phyloP scores from a whole-genome alignment of 306 rosid species.

The Ceratonia siliqua region DNA sequence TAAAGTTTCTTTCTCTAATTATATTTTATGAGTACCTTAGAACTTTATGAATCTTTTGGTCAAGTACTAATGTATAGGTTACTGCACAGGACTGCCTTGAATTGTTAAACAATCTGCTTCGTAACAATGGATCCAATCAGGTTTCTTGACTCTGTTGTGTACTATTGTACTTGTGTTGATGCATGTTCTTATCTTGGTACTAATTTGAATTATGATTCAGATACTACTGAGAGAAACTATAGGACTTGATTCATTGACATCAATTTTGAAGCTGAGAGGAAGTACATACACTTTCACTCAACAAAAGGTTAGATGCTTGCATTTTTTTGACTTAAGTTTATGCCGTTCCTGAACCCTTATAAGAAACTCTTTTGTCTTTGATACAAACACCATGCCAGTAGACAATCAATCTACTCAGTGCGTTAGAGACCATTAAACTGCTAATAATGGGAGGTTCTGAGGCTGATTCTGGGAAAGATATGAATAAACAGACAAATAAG shows the following conservation, averaged over 20 bases:
- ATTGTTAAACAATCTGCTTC: slow-evolving; percentile 82
- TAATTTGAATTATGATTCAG: slow-evolving; percentile 47
- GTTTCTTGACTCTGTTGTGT: slow-evolving; percentile 44
- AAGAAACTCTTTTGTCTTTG: slow-evolving; percentile 48
- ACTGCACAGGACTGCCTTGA: slow-evolving; percentile 83
- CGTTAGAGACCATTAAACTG: slow-evolving; percentile 75
- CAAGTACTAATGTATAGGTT: slow-evolving; percentile 35
- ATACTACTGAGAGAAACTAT: slow-evolving; percentile 84
- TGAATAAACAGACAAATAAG: slow-evolving; percentile 73
- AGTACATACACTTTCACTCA: slow-evolving; percentile 73
- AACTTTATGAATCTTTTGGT: slow-evolving; percentile 31
- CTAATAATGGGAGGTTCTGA: slow-evolving; percentile 73
- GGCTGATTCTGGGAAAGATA: slow-evolving; percentile 75
- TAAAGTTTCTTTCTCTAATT: not conserved
- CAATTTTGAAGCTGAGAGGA: slow-evolving; percentile 77
- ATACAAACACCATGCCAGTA: slow-evolving; percentile 76
- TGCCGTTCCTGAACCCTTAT: slow-evolving; percentile 43
- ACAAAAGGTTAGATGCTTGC: slow-evolving; percentile 83
- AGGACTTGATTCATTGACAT: slow-evolving; percentile 82
- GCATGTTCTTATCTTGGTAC: slow-evolving; percentile 26
- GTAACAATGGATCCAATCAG: slow-evolving; percentile 82
- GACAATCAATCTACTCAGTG: slow-evolving; percentile 92
- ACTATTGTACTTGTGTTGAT: slow-evolving; percentile 18
- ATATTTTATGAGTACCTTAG: slow-evolving; percentile 16
- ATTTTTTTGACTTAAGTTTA: slow-evolving; percentile 30